Evolutionary conservation across 179 eudicot species (phyloP), one percentile per base, ranked within the genome.

Genomic region (Beta corolliflora): DNA sequence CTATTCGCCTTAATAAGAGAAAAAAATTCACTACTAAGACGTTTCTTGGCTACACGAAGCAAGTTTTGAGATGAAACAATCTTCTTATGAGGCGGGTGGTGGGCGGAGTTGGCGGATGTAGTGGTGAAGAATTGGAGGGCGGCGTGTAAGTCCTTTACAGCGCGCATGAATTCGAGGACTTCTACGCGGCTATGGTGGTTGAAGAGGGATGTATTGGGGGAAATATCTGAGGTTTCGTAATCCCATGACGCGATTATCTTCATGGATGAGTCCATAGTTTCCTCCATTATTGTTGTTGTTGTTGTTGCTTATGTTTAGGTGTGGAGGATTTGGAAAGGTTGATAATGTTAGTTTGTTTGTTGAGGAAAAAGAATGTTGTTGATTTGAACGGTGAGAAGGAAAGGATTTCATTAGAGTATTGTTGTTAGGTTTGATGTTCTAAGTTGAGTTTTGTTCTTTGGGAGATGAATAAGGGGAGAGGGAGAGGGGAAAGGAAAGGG

Each of bases 21-120:
- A 68, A 71, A 68, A 85, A 59, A 88, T 65, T 90, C 92, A 5
- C 83, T 83, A n/a, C 84, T 80, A 0, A 90, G 89, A 8, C 89
- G 81, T 41, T 82, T 82, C 77, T 87, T 85, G 19, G 92, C 84
- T 15, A 83, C 21, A 8, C 85, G 82, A 56, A 90, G 86, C 23
- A 87, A 74, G 63, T 75, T 79, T 12, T 90, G 89, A 5, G 82
- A 79, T 1, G 54, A 67, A 16, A 68, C 58, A 21, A 85, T 80
- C 66, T 87, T 89, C 31, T 82, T 85, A 10, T 79, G 10, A 14
- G 81, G 56, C 21, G 65, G 59, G 3, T 71, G 53, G 23, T 76
- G 31, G 46, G 82, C 61, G 52, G 21, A 12, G 8, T 80, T 45
- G 18, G 71, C 71, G 6, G 76, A 12, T 7, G 82, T 64, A 4